A percentile compares a stretch with the other conserved stretches of the same genome.
phyloP scores from a whole-genome alignment of 208 protist species.

The Entamoeba invadens region DNA sequence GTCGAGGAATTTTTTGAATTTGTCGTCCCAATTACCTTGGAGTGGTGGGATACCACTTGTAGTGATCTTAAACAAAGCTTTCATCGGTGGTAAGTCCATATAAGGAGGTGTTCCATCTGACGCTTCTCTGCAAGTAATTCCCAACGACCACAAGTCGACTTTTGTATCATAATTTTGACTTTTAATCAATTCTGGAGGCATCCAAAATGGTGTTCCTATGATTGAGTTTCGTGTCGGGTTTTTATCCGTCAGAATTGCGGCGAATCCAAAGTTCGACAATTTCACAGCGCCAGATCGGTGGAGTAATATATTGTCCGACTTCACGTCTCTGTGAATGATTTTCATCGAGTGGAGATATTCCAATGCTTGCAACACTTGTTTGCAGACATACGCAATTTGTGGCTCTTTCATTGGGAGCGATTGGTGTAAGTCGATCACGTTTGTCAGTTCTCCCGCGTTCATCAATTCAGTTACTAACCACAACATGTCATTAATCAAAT shows the following conservation, averaged over 20 bases:
- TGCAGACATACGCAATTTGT: conserved; percentile 2
- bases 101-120: conserved; percentile 14
- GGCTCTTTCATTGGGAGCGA: not conserved
- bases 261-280: conserved; percentile 25
- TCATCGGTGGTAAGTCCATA: not conserved
- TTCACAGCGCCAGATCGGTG: conserved; percentile 6
- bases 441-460: not conserved
- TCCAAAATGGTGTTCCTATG: conserved; percentile 17
- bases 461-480: conserved; percentile 1
- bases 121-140: conserved; percentile 6
- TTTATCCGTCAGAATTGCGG: not conserved
- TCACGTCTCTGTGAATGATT: conserved; percentile 23
- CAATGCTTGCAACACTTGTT: conserved; percentile 7
- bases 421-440: not conserved
- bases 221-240: not conserved
- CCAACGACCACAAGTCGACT: conserved; percentile 24
- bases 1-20: conserved; percentile 15
- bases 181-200: conserved; percentile 23
- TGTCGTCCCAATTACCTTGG: not conserved
- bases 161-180: not conserved
- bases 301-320: conserved; percentile 19
- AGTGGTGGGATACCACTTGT: conserved; percentile 5
- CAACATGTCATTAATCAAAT: not conserved
- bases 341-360: conserved; percentile 10
- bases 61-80: not conserved